Base-by-base conservation (phyloP, 805 yeast species). In the Ogataea naganishii region DNA sequence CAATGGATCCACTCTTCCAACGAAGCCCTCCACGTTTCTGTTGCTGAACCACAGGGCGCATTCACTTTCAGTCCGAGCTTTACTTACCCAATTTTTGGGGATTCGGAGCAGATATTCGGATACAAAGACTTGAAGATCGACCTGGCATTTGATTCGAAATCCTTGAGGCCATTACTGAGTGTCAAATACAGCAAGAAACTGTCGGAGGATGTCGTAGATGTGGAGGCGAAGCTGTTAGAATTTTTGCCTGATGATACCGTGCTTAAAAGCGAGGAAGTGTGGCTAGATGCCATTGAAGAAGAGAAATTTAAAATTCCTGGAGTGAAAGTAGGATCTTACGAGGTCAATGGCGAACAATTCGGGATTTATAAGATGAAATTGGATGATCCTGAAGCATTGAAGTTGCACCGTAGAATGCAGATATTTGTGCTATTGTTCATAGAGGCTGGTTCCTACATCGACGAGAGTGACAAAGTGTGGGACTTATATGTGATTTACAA, bases 51-150 rank as follows among this genome's bases (percentile, higher is more conserved):
- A 2, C 56, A 64, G 3, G 76, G 76, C 0, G 69, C 76, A 3
- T 71, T 78, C 14, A 60, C 72, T 3, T 86, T 88, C 59, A 58
- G 66, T 22, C 96, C 97, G 0, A 47, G 60, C 10, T 86, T 84
- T 58, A 89, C 97, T 1, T 92, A 92, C 52, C 95, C 96, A 3
- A 80, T 92, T 8, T 92, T 74, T 62, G 97, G 97, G 5, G 95
- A 86, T 27, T 69, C 85, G 2, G 98, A 92, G 49, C 77, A 77
- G 31, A 76, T 92, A 2, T 84, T 77, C 47, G 98, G 98, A 3
- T 92, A 73, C 51, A 68, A 77, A 40, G 80, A 73, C 41, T 60
- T 88, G 21, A 62, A 63, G 19, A 73, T 92, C 20, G 69, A 72
- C 40, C 40, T 70, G n/a, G 74, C 80, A 12, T 83, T 83, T 51